Percentiles rank a stretch among this genome's conserved stretches.
These are phyloP conservation scores for Candida ficus DNA, from an alignment of 805 yeast genomes.

Conservation along the genomic window DNA sequence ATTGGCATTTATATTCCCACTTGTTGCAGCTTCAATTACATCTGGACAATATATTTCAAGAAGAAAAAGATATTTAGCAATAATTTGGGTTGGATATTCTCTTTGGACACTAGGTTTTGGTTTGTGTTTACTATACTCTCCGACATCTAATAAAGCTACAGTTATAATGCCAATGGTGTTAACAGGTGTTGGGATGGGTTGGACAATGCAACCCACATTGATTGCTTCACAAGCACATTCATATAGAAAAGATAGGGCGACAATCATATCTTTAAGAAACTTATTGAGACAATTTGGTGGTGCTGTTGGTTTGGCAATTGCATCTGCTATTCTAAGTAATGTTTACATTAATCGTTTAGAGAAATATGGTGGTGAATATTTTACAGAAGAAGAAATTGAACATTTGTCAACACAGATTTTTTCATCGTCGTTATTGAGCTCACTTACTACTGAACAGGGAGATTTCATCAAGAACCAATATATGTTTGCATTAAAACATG, in stretches of 20 bases:
- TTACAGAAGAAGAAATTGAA: neutral
- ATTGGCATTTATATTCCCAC: conserved; percentile 15
- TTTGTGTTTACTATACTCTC: neutral
- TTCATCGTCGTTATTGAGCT: neutral
- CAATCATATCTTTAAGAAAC: conserved; percentile 52
- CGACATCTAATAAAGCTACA: neutral
- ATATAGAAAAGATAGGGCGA: conserved; percentile 46
- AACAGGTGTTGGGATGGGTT: conserved; percentile 31
- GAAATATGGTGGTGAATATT: neutral
- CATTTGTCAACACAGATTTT: neutral
- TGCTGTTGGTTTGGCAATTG: conserved; percentile 49
- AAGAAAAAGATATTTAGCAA: conserved; percentile 14
- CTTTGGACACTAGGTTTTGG: neutral
- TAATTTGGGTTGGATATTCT: conserved; percentile 16
- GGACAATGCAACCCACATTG: conserved; percentile 8
- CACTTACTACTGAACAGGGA: neutral
- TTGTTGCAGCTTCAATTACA: conserved; percentile 9
- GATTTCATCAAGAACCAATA: neutral
- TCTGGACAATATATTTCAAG: conserved; percentile 14
- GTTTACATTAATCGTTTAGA: neutral
- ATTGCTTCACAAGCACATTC: conserved; percentile 54
- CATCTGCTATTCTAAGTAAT: neutral
- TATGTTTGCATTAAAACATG: conserved; percentile 3
- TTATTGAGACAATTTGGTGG: conserved; percentile 55
- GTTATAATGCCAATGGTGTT: conserved; percentile 17